phyloP scores from a whole-genome alignment of 108 stramenopile genomes.

The Nitzschia inconspicua region DNA sequence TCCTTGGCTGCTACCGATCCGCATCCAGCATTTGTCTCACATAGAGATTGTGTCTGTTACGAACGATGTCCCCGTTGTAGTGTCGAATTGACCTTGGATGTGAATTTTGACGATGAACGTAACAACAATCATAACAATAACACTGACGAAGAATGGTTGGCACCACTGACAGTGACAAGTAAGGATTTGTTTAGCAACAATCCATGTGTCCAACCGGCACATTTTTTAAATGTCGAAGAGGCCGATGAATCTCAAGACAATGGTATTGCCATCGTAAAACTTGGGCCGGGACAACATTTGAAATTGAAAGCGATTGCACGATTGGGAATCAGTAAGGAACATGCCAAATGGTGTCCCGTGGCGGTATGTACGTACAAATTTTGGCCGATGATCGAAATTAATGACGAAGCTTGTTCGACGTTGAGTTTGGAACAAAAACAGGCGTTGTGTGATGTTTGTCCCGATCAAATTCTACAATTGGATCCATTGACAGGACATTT shows the following conservation, averaged over 20 bases:
- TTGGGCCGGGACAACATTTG: conserved; percentile 91
- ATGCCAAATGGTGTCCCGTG: conserved; percentile 98
- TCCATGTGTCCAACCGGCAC: conserved; percentile 63
- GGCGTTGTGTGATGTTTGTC: conserved; percentile 84
- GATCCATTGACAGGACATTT: conserved; percentile 69
- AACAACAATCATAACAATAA: no score
- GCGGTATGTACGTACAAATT: conserved; percentile 93
- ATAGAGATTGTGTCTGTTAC: conserved; percentile 84
- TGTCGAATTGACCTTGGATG: conserved; percentile 87
- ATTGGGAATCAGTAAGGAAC: conserved; percentile 96
- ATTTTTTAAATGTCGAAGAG: conserved; percentile 84
- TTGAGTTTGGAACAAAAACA: conserved; percentile 89
- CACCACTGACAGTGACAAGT: conserved; percentile 75
- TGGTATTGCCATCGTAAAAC: conserved; percentile 91
- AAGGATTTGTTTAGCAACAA: conserved; percentile 72
- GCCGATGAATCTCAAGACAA: conserved; percentile 79
- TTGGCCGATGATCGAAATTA: conserved; percentile 89
- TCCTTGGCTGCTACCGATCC: conserved; percentile 67
- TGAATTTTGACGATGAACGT: conserved; percentile 71
- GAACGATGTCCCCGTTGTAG: conserved; percentile 80
- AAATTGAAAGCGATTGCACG: conserved; percentile 92
- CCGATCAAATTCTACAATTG: conserved; percentile 80
- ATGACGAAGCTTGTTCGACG: conserved; percentile 80
- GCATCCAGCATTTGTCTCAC: conserved; percentile 62
- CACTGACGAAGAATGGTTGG: conserved; percentile 57